A percentile compares a stretch with the other conserved stretches of the same genome.
Evolutionary conservation across 2,329 filamentous ascomycete species (phyloP).

Genomic region (Pyrenochaeta sp.): DNA sequence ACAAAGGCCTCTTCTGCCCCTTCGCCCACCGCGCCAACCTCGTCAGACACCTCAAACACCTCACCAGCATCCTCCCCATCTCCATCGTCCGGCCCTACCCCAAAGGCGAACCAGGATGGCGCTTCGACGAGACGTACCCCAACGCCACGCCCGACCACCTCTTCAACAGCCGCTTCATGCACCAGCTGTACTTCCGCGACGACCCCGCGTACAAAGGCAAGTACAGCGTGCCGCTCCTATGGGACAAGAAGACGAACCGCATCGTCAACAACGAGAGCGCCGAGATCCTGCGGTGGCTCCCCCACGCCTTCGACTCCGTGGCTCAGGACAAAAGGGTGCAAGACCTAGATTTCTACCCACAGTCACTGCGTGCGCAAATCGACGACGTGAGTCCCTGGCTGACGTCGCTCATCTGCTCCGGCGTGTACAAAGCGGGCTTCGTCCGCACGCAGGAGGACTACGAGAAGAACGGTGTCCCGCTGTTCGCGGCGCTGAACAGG

Average conservation of each 20-base stretch:
- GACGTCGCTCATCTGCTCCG: conserved; percentile 63
- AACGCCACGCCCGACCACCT: conserved; percentile 67
- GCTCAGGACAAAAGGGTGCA: conserved; percentile 50
- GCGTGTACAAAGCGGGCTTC: conserved; percentile 70
- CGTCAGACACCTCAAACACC: conserved; percentile 64
- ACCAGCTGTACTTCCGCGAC: conserved; percentile 69
- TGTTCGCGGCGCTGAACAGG: conserved; percentile 67
- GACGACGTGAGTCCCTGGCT: conserved; percentile 63
- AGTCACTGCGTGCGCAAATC: conserved; percentile 56
- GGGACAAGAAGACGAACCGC: conserved; percentile 64
- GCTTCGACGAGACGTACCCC: conserved; percentile 65
- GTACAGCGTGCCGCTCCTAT: conserved; percentile 68
- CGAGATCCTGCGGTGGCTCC: conserved; percentile 66
- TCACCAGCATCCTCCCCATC: conserved; percentile 62
- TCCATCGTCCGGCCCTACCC: conserved; percentile 71
- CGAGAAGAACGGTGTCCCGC: conserved; percentile 60
- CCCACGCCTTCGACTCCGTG: conserved; percentile 62
- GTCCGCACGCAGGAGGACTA: conserved; percentile 63
- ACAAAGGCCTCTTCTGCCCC: conserved; percentile 67
- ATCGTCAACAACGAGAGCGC: conserved; percentile 69
- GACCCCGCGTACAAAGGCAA: conserved; percentile 67
- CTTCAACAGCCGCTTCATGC: conserved; percentile 65
- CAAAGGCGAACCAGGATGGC: conserved; percentile 69
- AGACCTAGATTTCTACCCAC: conserved; percentile 62
- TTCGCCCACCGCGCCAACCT: conserved; percentile 69